These are phyloP conservation scores for Agastache rugosa DNA, from an alignment of 257 asterid genomes.

Conservation along the genomic window DNA sequence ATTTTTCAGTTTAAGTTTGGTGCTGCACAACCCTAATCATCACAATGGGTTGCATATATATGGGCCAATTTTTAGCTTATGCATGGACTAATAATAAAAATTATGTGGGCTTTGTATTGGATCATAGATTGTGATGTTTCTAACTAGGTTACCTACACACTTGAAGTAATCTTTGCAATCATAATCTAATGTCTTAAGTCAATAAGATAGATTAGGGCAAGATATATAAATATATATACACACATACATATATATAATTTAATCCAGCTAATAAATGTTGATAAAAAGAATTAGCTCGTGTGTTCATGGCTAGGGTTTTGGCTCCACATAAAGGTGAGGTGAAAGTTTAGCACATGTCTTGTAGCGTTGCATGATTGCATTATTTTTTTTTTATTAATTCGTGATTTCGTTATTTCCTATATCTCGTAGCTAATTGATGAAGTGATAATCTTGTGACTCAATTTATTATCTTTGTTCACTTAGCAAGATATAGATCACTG, in stretches of 20 bases:
- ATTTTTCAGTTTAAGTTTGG: background rate
- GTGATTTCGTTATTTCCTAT: background rate
- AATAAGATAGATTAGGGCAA: background rate
- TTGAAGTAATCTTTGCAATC: conserved; percentile 5
- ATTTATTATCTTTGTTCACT: no score
- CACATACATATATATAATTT: background rate
- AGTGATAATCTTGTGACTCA: background rate
- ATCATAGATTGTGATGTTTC: background rate
- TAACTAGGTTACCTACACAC: background rate
- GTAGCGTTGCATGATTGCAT: conserved; percentile 21
- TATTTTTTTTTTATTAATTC: background rate
- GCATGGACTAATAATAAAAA: conserved; percentile 5
- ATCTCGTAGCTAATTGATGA: background rate
- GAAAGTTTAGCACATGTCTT: conserved; percentile 27
- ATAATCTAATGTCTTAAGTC: background rate
- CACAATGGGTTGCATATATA: background rate
- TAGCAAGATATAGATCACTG: no score
- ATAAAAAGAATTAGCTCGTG: conserved; percentile 11
- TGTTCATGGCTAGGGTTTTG: conserved; percentile 26
- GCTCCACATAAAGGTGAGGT: conserved; percentile 25
- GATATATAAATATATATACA: background rate
- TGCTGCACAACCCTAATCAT: no score
- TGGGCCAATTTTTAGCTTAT: background rate
- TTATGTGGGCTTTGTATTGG: conserved; percentile 32
- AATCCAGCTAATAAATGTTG: conserved; percentile 12